phyloP scores from a whole-genome alignment of 495 filamentous ascomycete species.

The Pseudevernia furfuracea region DNA sequence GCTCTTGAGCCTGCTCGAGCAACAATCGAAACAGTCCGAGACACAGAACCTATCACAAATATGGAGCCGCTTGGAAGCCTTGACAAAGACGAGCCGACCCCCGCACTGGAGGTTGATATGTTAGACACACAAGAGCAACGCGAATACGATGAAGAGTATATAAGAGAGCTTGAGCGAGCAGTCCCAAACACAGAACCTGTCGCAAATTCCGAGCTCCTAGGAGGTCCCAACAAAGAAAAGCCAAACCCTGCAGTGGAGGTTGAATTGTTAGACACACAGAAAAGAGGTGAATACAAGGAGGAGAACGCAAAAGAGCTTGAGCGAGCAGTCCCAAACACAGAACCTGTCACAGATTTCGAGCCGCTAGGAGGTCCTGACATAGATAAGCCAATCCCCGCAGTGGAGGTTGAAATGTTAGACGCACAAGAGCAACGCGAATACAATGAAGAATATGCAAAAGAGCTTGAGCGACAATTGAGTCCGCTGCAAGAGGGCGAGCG shows the following conservation, averaged over 20 bases:
- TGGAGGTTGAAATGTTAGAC: conserved; percentile 5
- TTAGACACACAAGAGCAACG: conserved; percentile 10
- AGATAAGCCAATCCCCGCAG: not conserved
- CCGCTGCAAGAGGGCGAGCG: conserved; percentile 2
- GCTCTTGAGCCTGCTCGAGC: not conserved
- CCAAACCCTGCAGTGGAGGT: conserved; percentile 3
- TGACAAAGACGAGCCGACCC: not conserved
- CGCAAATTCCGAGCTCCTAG: not conserved
- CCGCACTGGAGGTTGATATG: not conserved
- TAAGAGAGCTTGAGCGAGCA: conserved; percentile 14
- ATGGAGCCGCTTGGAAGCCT: not conserved
- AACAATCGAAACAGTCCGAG: not conserved
- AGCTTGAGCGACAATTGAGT: conserved; percentile 20
- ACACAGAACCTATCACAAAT: not conserved
- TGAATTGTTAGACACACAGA: conserved; percentile 2
- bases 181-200: not conserved
- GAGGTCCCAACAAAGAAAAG: not conserved
- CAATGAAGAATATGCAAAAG: conserved; percentile 15
- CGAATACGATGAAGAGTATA: conserved; percentile 8
- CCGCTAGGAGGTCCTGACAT: not conserved
- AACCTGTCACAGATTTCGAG: conserved; percentile 1
- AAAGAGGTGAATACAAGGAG: conserved; percentile 11
- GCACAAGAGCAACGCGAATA: conserved; percentile 16
- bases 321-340: not conserved
- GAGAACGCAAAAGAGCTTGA: conserved; percentile 18